Evolutionary conservation across 2,329 filamentous ascomycete genomes (phyloP).

Genomic region (Monosporascus sp.): DNA sequence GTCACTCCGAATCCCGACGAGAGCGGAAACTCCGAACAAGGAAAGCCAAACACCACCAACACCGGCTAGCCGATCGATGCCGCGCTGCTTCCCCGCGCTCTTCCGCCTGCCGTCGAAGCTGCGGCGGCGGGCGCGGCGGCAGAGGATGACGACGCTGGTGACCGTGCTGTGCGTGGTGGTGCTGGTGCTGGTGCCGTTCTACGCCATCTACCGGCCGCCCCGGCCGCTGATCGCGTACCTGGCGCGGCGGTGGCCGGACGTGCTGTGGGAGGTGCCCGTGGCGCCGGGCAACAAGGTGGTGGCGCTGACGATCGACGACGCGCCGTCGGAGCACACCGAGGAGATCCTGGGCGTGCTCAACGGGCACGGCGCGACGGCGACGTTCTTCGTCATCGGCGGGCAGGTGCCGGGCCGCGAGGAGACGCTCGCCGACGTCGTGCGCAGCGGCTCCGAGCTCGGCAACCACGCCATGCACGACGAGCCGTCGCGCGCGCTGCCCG

Average conservation of each 20-base stretch:
- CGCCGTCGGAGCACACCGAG: constrained; percentile 65
- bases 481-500: constrained; percentile 57
- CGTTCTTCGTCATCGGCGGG: constrained; percentile 82
- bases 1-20: constrained; percentile 4
- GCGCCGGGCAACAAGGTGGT: constrained; percentile 56
- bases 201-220: constrained; percentile 78
- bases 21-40: constrained; percentile 7
- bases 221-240: constrained; percentile 65
- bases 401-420: constrained; percentile 58
- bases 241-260: constrained; percentile 66
- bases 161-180: constrained; percentile 33
- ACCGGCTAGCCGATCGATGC: constrained; percentile 17
- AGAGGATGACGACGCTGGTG: constrained; percentile 51
- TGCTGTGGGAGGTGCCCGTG: constrained; percentile 62
- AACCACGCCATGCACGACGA: constrained; percentile 92
- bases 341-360: constrained; percentile 66
- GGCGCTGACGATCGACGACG: constrained; percentile 83
- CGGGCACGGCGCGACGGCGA: constrained; percentile 63
- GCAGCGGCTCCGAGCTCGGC: constrained; percentile 63
- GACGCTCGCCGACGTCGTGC: constrained; percentile 52
- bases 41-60: background rate
- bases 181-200: constrained; percentile 42
- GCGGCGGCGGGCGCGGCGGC: constrained; percentile 51
- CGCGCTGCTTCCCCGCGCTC: constrained; percentile 32
- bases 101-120: constrained; percentile 51